Base-by-base conservation (phyloP, 495 filamentous ascomycete species). In the Penicillium mononematosum region DNA sequence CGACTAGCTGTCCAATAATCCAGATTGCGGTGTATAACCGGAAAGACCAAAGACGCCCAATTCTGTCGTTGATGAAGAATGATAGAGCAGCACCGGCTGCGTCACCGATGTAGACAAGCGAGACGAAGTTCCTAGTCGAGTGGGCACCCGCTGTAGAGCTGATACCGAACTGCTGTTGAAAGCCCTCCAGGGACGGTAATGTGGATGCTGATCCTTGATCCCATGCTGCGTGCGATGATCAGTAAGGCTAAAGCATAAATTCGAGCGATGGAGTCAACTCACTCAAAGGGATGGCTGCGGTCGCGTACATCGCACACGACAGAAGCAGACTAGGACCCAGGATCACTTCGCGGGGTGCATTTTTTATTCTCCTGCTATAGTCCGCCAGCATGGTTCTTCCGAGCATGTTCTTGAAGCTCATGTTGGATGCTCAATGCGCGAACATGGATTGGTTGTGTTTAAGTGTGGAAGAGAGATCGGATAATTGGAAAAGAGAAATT, bases 31-130 rank as follows among this genome's bases (percentile, higher is more conserved):
- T 45, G 20, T 65, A 61, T 9, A 61, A 20, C 1, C 62, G 52
- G 25, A 20, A 56, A 19, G 62, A 59, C 62, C 62, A 65, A 0
- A 57, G 25, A 1, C 62, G 45, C 14, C 62, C 62, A 16, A 65
- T 41, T 1, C 52, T 46, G 43, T 65, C 62, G 29, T 65, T 65
- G 4, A 65, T 45, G 46, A 65, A 59, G 31, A 61, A 65, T 5
- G 62, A 65, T 17, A 65, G 27, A 17, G 32, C 47, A 2, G 62
- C 62, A 9, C 62, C 62, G 10, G 56, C 59, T 25, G 45, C 62
- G 32, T 39, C 41, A 7, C 62, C 58, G 29, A 61, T 53, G 44
- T 61, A 58, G 0, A 61, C 52, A 3, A 65, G 36, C 25, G 62
- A 65, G 27, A 65, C 62, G 24, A 59, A 59, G 22, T 57, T 64